These are phyloP conservation scores for Geum urbanum DNA, from an alignment of 306 rosid species.

Conservation along the genomic window DNA sequence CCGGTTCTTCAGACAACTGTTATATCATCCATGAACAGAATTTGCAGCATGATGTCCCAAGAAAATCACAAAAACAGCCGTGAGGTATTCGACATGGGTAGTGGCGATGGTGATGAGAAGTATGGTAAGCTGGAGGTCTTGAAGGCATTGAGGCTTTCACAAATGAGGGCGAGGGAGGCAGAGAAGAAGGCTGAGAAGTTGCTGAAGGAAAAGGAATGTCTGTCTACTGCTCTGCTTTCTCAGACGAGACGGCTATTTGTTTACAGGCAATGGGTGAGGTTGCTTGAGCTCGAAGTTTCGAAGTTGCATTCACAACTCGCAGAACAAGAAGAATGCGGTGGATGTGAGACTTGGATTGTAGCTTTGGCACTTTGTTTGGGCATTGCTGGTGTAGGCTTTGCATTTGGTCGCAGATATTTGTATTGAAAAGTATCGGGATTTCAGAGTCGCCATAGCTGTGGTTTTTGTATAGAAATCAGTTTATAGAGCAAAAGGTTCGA, in stretches of 20 bases:
- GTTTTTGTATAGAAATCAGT: not conserved
- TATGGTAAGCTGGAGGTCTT: conserved; percentile 50
- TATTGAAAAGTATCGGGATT: not conserved
- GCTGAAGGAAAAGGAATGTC: conserved; percentile 47
- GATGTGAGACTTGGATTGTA: conserved; percentile 34
- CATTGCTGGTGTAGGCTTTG: conserved; percentile 57
- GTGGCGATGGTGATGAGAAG: conserved; percentile 7
- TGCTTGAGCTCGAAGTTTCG: conserved; percentile 68
- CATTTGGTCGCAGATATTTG: conserved; percentile 44
- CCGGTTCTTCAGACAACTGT: conserved; percentile 39
- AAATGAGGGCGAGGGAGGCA: conserved; percentile 73
- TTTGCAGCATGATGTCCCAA: conserved; percentile 21
- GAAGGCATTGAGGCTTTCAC: conserved; percentile 78
- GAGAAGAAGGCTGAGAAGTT: conserved; percentile 52
- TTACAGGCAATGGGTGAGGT: conserved; percentile 56
- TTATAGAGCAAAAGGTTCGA: not conserved
- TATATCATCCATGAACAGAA: conserved; percentile 44
- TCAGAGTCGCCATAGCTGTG: not conserved
- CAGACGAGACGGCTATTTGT: conserved; percentile 59
- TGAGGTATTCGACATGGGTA: not conserved
- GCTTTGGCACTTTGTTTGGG: conserved; percentile 69
- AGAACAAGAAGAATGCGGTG: not conserved
- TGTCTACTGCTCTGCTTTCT: conserved; percentile 44
- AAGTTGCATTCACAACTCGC: conserved; percentile 36
- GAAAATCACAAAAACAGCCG: conserved; percentile 18